Percentiles rank a stretch among this genome's conserved stretches.
These are phyloP conservation scores for Leucosporidium scottii DNA, from an alignment of 768 basidiomycete genomes.

Conservation along the genomic window DNA sequence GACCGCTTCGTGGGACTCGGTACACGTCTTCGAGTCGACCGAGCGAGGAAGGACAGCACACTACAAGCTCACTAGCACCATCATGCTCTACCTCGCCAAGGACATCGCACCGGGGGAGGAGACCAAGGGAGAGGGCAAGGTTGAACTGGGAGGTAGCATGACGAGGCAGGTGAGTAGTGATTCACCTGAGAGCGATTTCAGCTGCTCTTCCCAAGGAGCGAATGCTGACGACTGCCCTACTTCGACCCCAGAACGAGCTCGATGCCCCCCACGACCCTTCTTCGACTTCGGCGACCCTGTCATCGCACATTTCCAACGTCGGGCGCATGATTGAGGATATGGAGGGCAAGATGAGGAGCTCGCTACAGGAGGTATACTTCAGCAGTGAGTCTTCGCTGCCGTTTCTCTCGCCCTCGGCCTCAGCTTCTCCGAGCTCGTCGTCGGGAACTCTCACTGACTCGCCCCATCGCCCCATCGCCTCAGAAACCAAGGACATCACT, in stretches of 20 bases:
- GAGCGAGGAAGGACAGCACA: slow-evolving; percentile 87
- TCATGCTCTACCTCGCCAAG: slow-evolving; percentile 79
- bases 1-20: slow-evolving; percentile 38
- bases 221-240: slow-evolving; percentile 39
- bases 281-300: slow-evolving; percentile 31
- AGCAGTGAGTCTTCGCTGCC: slow-evolving; percentile 20
- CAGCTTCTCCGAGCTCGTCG: too few species aligned
- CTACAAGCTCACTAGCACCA: slow-evolving; percentile 93
- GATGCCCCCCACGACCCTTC: slow-evolving; percentile 38
- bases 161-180: slow-evolving; percentile 71
- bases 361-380: slow-evolving; percentile 55
- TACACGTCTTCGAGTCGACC: slow-evolving; percentile 93
- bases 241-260: slow-evolving; percentile 46
- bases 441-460: neutral
- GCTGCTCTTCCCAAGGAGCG: too few species aligned
- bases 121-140: slow-evolving; percentile 56
- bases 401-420: neutral
- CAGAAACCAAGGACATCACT: slow-evolving; percentile 87
- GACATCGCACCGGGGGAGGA: slow-evolving; percentile 42
- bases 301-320: slow-evolving; percentile 83
- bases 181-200: too few species aligned
- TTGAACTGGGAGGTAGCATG: slow-evolving; percentile 89
- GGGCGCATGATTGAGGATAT: slow-evolving; percentile 96
- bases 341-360: slow-evolving; percentile 98
- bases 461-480: neutral